These are phyloP conservation scores for Podochytrium sp. DNA, from an alignment of 192 early-diverging fungal species.

Conservation along the genomic window DNA sequence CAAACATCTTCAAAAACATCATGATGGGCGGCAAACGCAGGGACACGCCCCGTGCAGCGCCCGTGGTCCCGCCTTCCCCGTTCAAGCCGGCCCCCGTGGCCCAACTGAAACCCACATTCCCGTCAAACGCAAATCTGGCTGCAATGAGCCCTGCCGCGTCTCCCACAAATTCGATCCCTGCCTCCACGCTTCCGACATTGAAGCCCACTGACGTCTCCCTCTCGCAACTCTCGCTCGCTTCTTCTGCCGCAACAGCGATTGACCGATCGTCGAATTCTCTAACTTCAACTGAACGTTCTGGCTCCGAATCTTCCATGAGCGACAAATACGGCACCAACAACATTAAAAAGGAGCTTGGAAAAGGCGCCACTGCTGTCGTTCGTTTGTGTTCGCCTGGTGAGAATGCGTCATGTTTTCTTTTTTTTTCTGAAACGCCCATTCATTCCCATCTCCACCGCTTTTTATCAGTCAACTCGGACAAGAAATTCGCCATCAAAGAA, in stretches of 20 bases:
- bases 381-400: slow-evolving; percentile 71
- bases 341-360: slow-evolving; percentile 70
- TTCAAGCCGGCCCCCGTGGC: background rate
- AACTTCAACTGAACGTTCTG: slow-evolving; percentile 55
- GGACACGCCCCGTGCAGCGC: background rate
- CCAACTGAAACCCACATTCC: background rate
- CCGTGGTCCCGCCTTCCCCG: background rate
- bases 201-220: background rate
- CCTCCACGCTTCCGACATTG: background rate
- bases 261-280: too few species aligned
- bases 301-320: slow-evolving; percentile 51
- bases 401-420: too few species aligned
- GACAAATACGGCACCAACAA: slow-evolving; percentile 86
- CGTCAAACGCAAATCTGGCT: background rate
- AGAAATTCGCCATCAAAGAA: slow-evolving; percentile 77
- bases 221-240: slow-evolving; percentile 20
- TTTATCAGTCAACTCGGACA: slow-evolving; percentile 48
- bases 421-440: background rate
- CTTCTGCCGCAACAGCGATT: background rate
- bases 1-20: slow-evolving; percentile 44
- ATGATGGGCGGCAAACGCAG: slow-evolving; percentile 29
- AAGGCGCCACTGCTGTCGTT: slow-evolving; percentile 91
- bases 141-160: background rate
- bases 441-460: background rate
- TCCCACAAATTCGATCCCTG: background rate